phyloP scores from a whole-genome alignment of 768 basidiomycete species.

The Pleurotus pulmonarius region DNA sequence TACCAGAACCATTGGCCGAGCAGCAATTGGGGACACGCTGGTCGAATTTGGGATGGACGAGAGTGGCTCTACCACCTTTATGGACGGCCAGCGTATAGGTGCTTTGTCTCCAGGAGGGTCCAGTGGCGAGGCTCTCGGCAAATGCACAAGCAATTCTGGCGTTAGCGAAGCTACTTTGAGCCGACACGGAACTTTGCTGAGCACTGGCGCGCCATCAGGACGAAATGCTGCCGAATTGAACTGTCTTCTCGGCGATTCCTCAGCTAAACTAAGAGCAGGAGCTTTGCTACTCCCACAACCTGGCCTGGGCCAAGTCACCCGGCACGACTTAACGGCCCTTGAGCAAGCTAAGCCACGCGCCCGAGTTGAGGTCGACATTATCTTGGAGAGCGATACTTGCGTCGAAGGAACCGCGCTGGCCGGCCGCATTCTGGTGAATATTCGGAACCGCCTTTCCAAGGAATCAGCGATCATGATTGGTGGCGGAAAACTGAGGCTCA shows the following conservation, averaged over 20 bases:
- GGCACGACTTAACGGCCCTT: conserved; percentile 35
- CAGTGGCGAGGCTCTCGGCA: conserved; percentile 9
- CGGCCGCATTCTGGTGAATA: conserved; percentile 64
- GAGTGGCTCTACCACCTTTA: conserved; percentile 30
- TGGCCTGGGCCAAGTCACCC: conserved; percentile 13
- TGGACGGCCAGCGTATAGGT: conserved; percentile 36
- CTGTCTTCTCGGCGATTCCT: conserved; percentile 58
- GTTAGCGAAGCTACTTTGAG: conserved; percentile 21
- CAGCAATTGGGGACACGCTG: conserved; percentile 44
- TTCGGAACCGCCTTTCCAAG: conserved; percentile 53
- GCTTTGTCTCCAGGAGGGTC: conserved; percentile 24
- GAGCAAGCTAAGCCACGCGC: conserved; percentile 74
- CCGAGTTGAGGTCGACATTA: conserved; percentile 78
- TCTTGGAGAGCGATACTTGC: conserved; percentile 68
- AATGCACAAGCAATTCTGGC: neutral
- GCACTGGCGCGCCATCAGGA: conserved; percentile 41
- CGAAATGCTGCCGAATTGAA: conserved; percentile 56
- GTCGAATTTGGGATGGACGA: conserved; percentile 37
- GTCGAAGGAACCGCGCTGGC: conserved; percentile 77
- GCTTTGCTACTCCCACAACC: conserved; percentile 38
- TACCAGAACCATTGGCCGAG: conserved; percentile 14
- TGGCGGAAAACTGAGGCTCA: conserved; percentile 72
- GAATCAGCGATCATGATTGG: conserved; percentile 60
- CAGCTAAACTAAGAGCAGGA: conserved; percentile 51
- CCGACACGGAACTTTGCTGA: conserved; percentile 52